These are phyloP conservation scores for Podospora appendiculata DNA, from an alignment of 495 filamentous ascomycete genomes.

Conservation along the genomic window DNA sequence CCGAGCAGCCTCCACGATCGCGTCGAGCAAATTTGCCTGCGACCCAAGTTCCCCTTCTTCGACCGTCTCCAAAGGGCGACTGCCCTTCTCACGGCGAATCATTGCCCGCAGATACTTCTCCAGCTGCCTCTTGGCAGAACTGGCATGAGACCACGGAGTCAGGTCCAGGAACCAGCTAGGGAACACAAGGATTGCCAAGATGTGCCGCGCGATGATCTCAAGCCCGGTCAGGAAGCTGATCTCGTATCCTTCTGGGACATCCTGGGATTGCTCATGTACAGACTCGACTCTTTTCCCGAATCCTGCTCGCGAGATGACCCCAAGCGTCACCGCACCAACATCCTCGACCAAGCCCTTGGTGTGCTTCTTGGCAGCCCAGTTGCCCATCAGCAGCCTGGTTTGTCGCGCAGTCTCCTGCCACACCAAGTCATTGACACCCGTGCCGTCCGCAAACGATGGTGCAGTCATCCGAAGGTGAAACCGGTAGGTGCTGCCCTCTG, in stretches of 20 bases:
- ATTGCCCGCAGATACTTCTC: neutral
- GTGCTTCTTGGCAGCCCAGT: neutral
- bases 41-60: neutral
- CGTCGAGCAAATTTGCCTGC: neutral
- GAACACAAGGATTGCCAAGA: neutral
- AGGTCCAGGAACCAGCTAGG: neutral
- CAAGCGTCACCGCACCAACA: neutral
- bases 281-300: neutral
- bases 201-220: neutral
- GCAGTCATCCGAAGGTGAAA: constrained; percentile 15
- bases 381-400: neutral
- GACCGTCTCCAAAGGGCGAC: neutral
- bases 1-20: neutral
- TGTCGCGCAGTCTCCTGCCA: constrained; percentile 15
- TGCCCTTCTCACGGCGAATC: neutral
- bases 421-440: constrained; percentile 13
- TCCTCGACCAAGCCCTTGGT: neutral
- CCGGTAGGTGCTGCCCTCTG: constrained; percentile 10
- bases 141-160: neutral
- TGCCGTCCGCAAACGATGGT: constrained; percentile 13
- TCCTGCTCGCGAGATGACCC: neutral
- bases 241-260: neutral
- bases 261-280: neutral
- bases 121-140: neutral
- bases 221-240: neutral